Percentiles rank a stretch among this genome's conserved stretches.
phyloP scores from a whole-genome alignment of 148 eudicot species.

The Silene conica region DNA sequence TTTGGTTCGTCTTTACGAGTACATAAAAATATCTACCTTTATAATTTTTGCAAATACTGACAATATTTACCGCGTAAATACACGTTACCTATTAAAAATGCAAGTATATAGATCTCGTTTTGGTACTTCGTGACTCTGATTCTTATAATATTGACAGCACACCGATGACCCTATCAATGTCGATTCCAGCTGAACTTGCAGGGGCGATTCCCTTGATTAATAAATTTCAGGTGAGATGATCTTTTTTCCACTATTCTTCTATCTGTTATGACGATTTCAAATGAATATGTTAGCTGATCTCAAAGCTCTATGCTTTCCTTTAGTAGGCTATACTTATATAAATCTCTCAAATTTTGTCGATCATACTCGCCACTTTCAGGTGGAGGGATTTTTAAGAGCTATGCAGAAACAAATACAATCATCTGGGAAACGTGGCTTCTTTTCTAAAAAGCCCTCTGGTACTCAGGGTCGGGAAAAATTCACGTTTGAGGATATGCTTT shows the following conservation, averaged over 20 bases:
- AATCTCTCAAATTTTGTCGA: conserved; percentile 5
- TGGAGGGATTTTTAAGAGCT: conserved; percentile 87
- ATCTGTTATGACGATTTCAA: neutral
- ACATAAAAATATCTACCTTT: no score
- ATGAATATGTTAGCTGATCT: neutral
- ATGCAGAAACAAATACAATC: conserved; percentile 97
- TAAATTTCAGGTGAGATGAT: conserved; percentile 75
- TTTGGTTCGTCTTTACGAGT: no score
- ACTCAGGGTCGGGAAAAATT: conserved; percentile 72
- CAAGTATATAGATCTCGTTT: neutral
- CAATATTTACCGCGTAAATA: no score
- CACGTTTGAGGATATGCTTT: conserved; percentile 97
- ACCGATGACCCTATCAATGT: conserved; percentile 77
- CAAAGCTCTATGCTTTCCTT: neutral
- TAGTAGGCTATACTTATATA: neutral
- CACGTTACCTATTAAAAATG: neutral
- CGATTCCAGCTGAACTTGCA: conserved; percentile 89
- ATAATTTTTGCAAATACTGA: no score
- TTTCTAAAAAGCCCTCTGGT: conserved; percentile 76
- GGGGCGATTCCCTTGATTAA: conserved; percentile 93
- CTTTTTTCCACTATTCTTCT: neutral
- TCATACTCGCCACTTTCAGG: conserved; percentile 38
- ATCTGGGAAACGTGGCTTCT: conserved; percentile 79
- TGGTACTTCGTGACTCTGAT: conserved; percentile 3
- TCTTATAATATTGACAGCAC: conserved; percentile 54